Base-by-base conservation (phyloP, 2,329 filamentous ascomycete species). In the Botrytis galanthina region DNA sequence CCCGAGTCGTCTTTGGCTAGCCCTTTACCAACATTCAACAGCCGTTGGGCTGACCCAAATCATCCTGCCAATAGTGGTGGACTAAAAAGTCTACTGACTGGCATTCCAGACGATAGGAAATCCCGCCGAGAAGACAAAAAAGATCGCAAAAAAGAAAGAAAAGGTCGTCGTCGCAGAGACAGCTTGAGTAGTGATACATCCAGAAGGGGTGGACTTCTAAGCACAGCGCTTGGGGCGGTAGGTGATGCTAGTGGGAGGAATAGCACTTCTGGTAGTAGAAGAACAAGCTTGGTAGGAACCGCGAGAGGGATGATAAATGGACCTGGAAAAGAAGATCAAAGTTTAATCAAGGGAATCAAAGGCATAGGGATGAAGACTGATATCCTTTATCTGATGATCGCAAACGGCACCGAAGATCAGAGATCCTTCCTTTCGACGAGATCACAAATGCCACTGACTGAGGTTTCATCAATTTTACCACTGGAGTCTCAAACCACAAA, bases 301-400 rank as follows among this genome's bases (percentile, higher is more conserved):
- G 35, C 69, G 3, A 71, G 48, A 61, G 67, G 32, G 32, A 71
- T 73, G 59, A 46, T 62, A 14, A 62, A 48, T 64, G 72, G 67
- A 59, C 44, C 72, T 14, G 67, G 29, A 5, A 63, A 64, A 16
- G n/a, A 71, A 63, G 18, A 73, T 39, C 66, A 73, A n/a, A 57
- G 67, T 51, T n/a, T 73, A 4, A 73, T 63, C 14, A 73, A 63
- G 22, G 57, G 54, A 7, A 32, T 71, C 5, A 71, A 20, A 57
- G 60, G 60, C 12, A 8, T 64, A 35, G 68, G 69, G 14, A 73
- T 73, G 68, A 60, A 73, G 26, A 72, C 51, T 22, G 59, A 71
- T 59, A 48, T 71, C 22, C 32, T 73, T 18, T 71, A 73, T 22
- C 48, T 73, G n/a, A 71, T 73, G 60, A 73, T 73, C 12, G 44